Percentiles rank a stretch among this genome's conserved stretches.
Evolutionary conservation across 192 early-diverging fungal genomes (phyloP).

Genomic region (Linderina pennispora): DNA sequence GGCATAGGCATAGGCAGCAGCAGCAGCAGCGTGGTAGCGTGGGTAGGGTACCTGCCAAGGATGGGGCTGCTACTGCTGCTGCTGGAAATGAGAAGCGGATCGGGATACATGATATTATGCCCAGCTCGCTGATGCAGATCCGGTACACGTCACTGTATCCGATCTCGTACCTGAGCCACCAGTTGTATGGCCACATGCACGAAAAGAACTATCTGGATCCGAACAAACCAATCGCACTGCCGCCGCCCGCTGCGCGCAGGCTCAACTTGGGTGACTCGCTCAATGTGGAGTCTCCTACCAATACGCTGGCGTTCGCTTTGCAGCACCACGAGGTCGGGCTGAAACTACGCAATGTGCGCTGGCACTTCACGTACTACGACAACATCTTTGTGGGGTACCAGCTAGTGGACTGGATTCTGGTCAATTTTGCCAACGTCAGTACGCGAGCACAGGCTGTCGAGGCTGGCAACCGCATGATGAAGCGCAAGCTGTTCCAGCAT

Average conservation of each 20-base stretch:
- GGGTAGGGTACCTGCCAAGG: too few species aligned
- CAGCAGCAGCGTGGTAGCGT: slow-evolving; percentile 1
- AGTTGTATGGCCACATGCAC: slow-evolving; percentile 24
- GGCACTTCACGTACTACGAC: slow-evolving; percentile 76
- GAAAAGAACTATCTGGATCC: slow-evolving; percentile 26
- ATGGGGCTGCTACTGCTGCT: too few species aligned
- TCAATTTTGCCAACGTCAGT: slow-evolving; percentile 66
- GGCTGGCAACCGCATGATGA: slow-evolving; percentile 72
- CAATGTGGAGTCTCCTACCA: slow-evolving; percentile 46
- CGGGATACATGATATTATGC: slow-evolving; percentile 17
- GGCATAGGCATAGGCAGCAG: slow-evolving; percentile 7
- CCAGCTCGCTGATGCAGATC: slow-evolving; percentile 41
- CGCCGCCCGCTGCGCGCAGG: slow-evolving; percentile 7
- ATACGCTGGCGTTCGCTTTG: slow-evolving; percentile 60
- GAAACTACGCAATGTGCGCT: slow-evolving; percentile 65
- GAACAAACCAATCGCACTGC: slow-evolving; percentile 17
- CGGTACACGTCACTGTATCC: slow-evolving; percentile 37
- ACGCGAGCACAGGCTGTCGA: slow-evolving; percentile 69
- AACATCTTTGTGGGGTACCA: slow-evolving; percentile 76
- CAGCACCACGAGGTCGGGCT: slow-evolving; percentile 64
- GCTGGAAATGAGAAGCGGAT: slow-evolving; percentile 11
- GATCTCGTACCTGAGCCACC: slow-evolving; percentile 21
- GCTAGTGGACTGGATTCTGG: slow-evolving; percentile 82
- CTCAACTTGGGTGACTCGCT: slow-evolving; percentile 19
- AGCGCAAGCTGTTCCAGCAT: slow-evolving; percentile 67